phyloP scores from a whole-genome alignment of 163 green algal genomes.

The Trebouxiophyceae sp. region DNA sequence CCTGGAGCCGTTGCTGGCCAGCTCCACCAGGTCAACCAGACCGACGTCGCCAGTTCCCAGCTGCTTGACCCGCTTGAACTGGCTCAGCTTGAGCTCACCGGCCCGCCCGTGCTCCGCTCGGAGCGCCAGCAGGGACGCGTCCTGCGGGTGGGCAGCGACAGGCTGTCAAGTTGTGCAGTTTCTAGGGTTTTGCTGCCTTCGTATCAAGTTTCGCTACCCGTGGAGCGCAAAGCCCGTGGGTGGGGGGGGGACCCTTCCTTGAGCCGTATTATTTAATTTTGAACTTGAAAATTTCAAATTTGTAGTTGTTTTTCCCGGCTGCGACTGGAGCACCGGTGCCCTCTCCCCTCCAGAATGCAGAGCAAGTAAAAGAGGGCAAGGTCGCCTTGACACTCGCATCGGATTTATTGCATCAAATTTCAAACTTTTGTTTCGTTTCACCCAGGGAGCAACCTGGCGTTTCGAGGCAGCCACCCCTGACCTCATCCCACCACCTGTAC shows the following conservation, averaged over 20 bases:
- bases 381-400: too few relatives aligned
- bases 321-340: background rate
- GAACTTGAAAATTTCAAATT: too few relatives aligned
- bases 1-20: conserved; percentile 21
- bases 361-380: too few relatives aligned
- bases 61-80: conserved; percentile 85
- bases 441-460: background rate
- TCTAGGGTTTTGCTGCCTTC: background rate
- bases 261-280: too few relatives aligned
- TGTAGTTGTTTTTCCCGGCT: background rate
- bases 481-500: background rate
- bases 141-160: background rate
- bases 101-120: conserved; percentile 33
- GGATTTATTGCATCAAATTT: too few relatives aligned
- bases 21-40: conserved; percentile 87
- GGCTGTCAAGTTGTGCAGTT: background rate
- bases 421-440: too few relatives aligned
- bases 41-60: conserved; percentile 90
- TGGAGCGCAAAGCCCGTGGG: too few relatives aligned
- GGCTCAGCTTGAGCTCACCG: conserved; percentile 57
- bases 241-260: too few relatives aligned
- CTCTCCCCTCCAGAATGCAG: background rate
- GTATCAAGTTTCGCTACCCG: too few relatives aligned
- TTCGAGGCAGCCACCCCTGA: background rate
- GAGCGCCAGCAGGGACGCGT: conserved; percentile 9